These are phyloP conservation scores for Hemisphaericaspora lyxosophila DNA, from an alignment of 1,139 yeast genomes.

Conservation along the genomic window DNA sequence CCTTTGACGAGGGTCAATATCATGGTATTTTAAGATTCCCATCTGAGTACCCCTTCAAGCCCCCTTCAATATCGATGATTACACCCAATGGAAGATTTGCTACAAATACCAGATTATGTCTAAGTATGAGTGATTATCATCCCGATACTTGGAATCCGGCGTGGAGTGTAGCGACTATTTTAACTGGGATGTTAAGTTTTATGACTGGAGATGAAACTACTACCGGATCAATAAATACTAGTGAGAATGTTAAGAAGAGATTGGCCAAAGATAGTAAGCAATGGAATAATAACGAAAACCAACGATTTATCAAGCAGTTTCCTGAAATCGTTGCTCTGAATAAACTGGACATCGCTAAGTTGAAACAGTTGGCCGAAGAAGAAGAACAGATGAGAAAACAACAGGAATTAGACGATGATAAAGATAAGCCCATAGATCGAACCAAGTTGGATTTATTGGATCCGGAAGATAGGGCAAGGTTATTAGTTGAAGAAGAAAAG, in stretches of 20 bases:
- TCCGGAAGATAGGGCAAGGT: slow-evolving; percentile 47
- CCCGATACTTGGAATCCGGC: slow-evolving; percentile 96
- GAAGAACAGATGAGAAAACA: slow-evolving; percentile 7
- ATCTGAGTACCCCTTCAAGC: slow-evolving; percentile 84
- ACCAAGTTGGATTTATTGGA: slow-evolving; percentile 33
- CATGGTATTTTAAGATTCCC: slow-evolving; percentile 88
- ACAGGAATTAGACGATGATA: slow-evolving; percentile 9
- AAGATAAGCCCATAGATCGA: slow-evolving; percentile 20
- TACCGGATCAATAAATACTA: slow-evolving; percentile 46
- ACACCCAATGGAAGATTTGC: slow-evolving; percentile 86
- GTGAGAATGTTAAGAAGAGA: slow-evolving; percentile 36
- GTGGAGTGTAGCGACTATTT: slow-evolving; percentile 86
- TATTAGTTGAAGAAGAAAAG: slow-evolving; percentile 29
- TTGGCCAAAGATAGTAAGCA: slow-evolving; percentile 53
- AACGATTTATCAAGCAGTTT: slow-evolving; percentile 60
- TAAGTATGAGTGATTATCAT: slow-evolving; percentile 88
- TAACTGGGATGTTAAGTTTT: slow-evolving; percentile 81
- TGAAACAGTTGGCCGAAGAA: slow-evolving; percentile 8
- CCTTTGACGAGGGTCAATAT: slow-evolving; percentile 83
- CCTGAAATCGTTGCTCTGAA: slow-evolving; percentile 65
- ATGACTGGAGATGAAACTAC: slow-evolving; percentile 62
- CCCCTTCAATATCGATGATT: slow-evolving; percentile 86
- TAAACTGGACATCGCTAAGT: slow-evolving; percentile 23
- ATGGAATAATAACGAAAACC: slow-evolving; percentile 62
- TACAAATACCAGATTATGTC: slow-evolving; percentile 75